Base-by-base conservation (phyloP, 495 filamentous ascomycete genomes). In the Talaromyces ruber region DNA sequence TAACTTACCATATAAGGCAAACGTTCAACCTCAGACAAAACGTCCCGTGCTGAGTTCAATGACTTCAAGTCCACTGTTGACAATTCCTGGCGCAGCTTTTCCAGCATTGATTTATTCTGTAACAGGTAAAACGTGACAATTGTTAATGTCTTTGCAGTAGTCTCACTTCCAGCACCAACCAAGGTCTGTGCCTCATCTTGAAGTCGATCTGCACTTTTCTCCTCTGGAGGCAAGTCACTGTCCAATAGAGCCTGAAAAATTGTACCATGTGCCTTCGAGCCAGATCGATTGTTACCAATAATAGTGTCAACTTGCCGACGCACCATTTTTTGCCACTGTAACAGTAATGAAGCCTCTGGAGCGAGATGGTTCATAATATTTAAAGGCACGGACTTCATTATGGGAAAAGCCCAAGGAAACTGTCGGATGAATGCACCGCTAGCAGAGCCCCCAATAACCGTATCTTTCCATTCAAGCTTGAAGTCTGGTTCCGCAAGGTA, bases 1-100 rank as follows among this genome's bases (percentile, higher is more conserved):
- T 12, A 0, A 64, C 56, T 53, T 56, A 75, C 73, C 54, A 85
- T 63, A 63, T 82, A 82, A 2, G 80, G 77, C 0, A 83, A 67
- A 4, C 67, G 50, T 50, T 84, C 78, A 16, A 84, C 65, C 54
- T 74, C 63, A 21, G 43, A 62, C 65, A 70, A 16, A 67, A 26
- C 0, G 51, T 47, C 7, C 21, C 18, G 58, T 2, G 6, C 25
- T 24, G 51, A 30, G 8, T 50, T 12, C 9, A 70, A 69, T 21
- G 74, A 62, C 6, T 69, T 63, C 8, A 70, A 67, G 9, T 69
- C 62, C 4, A 65, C 67, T 7, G 28, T 53, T 52, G 67, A 60
- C 30, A 76, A 25, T 61, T 76, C 74, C 1, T 63, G 55, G 0
- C 63, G 64, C 4, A 76, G 59, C 14, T 59, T 64, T 26, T 53